phyloP scores from a whole-genome alignment of 352 stramenopile species.

The Phytophthora pseudosyringae region DNA sequence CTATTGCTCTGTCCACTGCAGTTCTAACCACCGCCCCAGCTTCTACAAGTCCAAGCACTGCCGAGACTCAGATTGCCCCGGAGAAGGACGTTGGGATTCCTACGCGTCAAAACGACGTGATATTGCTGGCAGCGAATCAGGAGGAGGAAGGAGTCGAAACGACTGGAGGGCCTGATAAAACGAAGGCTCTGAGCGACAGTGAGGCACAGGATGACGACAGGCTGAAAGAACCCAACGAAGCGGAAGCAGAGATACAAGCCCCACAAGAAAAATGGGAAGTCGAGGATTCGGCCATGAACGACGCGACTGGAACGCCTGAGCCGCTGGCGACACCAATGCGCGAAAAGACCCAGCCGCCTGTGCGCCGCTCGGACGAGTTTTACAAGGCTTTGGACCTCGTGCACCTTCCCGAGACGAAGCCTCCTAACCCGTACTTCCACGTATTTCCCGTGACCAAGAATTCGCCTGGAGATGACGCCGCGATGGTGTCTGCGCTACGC shows the following conservation, averaged over 20 bases:
- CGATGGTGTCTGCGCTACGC: constrained; percentile 21
- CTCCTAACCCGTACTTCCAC: constrained; percentile 32
- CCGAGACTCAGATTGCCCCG: constrained; percentile 1
- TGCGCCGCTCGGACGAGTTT: constrained; percentile 27
- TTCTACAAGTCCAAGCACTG: constrained; percentile 2
- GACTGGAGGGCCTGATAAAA: not conserved
- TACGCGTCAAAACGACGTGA: constrained; percentile 12
- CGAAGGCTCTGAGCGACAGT: constrained; percentile 1
- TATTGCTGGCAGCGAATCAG: constrained; percentile 3
- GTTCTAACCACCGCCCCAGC: not conserved
- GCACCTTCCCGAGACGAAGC: constrained; percentile 21
- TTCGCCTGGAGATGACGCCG: constrained; percentile 16
- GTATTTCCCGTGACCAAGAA: constrained; percentile 29
- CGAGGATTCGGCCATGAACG: constrained; percentile 8
- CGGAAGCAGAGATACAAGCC: constrained; percentile 21
- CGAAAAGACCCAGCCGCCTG: constrained; percentile 13
- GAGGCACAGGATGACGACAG: not conserved
- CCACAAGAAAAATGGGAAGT: constrained; percentile 29
- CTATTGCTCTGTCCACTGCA: not conserved
- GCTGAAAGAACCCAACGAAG: constrained; percentile 19
- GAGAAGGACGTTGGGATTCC: constrained; percentile 6
- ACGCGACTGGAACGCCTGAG: constrained; percentile 6
- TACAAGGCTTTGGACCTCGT: constrained; percentile 33
- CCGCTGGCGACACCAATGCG: not conserved
- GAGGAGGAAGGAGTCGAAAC: constrained; percentile 4